Base-by-base conservation (phyloP, 306 rosid species). In the Vachellia collinsii region DNA sequence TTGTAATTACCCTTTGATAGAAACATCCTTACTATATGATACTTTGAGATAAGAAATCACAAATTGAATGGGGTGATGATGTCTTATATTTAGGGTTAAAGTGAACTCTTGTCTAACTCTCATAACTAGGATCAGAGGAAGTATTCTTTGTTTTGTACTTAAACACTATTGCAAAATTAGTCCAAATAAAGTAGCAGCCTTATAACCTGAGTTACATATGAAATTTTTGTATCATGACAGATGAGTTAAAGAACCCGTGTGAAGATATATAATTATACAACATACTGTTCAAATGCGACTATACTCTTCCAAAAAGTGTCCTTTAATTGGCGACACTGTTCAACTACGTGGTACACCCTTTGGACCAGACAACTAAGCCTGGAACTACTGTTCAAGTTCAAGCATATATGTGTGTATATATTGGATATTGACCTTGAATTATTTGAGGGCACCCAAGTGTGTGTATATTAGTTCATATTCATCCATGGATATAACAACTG, bases 361-460 rank as follows among this genome's bases (percentile, higher is more conserved):
- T 81, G 88, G 77, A 81, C 50, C 88, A 72, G 84, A 75, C 4
- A 79, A 66, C 25, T 38, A 58, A 85, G 77, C 17, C 20, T 80
- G 17, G 11, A 76, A 83, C 74, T 79, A 83, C 74, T 79, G 72
- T 66, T 75, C 81, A 80, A 34, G 74, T 50, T 70, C 1, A 48
- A 77, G 46, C 53, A 72, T 29, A 29, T 29, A 29, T 0, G 34
- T 29, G 34, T 29, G 34, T 29, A 2, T 29, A 2, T 29, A 29
- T 29, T 29, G 16, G 53, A 69, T 44, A 76, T 84, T 72, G 85
- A 81, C 64, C 83, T 74, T 74, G 47, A 70, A 81, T 81, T 83
- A 85, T 77, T 81, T 68, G 82, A 83, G 82, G 75, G 62, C 58
- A 63, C 71, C 62, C 1, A 7, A 61, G 44, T 43, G 16, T 9